Evolutionary conservation across 805 yeast species (phyloP).

Genomic region (Wickerhamiella sorbophila): DNA sequence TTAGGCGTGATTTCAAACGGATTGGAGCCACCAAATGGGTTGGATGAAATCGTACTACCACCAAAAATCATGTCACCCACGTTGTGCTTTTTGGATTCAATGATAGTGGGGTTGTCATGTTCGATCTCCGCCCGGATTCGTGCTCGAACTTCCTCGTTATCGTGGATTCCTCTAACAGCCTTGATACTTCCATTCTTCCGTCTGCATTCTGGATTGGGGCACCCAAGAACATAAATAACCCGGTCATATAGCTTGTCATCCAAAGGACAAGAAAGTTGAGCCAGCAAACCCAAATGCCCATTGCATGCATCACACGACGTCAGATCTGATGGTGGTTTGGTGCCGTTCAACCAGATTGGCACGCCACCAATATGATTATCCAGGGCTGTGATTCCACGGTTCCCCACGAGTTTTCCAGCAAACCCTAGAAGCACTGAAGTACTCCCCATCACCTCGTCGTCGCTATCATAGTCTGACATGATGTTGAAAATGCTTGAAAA

Average conservation of each 20-base stretch:
- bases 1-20: conserved; percentile 8
- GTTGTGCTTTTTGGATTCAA: not conserved
- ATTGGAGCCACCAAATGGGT: conserved; percentile 13
- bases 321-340: conserved; percentile 38
- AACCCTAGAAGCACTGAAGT: conserved; percentile 27
- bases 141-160: conserved; percentile 35
- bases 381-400: conserved; percentile 7
- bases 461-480: conserved; percentile 28
- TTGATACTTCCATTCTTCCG: conserved; percentile 56
- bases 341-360: conserved; percentile 48
- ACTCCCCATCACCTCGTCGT: conserved; percentile 14
- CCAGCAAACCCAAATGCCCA: conserved; percentile 45
- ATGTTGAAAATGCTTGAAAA: not conserved
- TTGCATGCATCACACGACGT: conserved; percentile 55
- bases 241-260: conserved; percentile 52
- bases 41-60: conserved; percentile 5
- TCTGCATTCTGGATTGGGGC: conserved; percentile 49
- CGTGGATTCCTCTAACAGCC: conserved; percentile 61
- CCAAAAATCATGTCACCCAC: conserved; percentile 14
- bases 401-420: conserved; percentile 19
- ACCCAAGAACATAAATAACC: conserved; percentile 64
- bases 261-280: conserved; percentile 73
- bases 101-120: conserved; percentile 32
- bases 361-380: conserved; percentile 66
- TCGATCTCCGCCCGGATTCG: conserved; percentile 27